phyloP scores from a whole-genome alignment of 768 basidiomycete genomes.

The Hortiboletus campestris region DNA sequence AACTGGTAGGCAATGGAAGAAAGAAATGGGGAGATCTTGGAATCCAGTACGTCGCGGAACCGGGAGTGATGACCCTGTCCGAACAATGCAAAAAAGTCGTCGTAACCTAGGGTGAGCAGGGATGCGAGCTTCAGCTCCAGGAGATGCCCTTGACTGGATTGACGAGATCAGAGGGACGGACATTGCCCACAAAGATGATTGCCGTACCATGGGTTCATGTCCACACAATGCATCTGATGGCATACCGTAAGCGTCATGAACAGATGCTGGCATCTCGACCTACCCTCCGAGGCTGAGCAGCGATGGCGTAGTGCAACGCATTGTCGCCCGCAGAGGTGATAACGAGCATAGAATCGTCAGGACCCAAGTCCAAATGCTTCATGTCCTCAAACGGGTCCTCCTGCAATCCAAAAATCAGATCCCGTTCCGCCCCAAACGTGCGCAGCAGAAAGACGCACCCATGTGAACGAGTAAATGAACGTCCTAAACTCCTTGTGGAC shows the following conservation, averaged over 20 bases:
- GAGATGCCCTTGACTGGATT: slow-evolving; percentile 64
- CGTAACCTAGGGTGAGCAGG: slow-evolving; percentile 51
- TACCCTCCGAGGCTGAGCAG: slow-evolving; percentile 54
- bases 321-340: slow-evolving; percentile 83
- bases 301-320: slow-evolving; percentile 74
- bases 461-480: slow-evolving; percentile 65
- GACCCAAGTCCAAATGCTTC: slow-evolving; percentile 54
- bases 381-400: slow-evolving; percentile 79
- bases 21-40: slow-evolving; percentile 60
- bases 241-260: neutral
- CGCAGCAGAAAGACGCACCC: slow-evolving; percentile 34
- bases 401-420: slow-evolving; percentile 27
- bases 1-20: slow-evolving; percentile 75
- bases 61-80: slow-evolving; percentile 58
- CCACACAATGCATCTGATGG: slow-evolving; percentile 61
- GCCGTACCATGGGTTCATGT: slow-evolving; percentile 62
- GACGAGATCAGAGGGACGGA: neutral
- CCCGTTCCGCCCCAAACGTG: neutral
- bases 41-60: slow-evolving; percentile 61
- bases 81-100: slow-evolving; percentile 66
- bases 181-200: neutral
- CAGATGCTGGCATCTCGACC: slow-evolving; percentile 8
- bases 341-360: slow-evolving; percentile 64
- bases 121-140: slow-evolving; percentile 77
- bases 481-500: slow-evolving; percentile 66